Percentiles rank a stretch among this genome's conserved stretches.
phyloP scores from a whole-genome alignment of 1,139 yeast genomes.

The Nematodospora anomalae region DNA sequence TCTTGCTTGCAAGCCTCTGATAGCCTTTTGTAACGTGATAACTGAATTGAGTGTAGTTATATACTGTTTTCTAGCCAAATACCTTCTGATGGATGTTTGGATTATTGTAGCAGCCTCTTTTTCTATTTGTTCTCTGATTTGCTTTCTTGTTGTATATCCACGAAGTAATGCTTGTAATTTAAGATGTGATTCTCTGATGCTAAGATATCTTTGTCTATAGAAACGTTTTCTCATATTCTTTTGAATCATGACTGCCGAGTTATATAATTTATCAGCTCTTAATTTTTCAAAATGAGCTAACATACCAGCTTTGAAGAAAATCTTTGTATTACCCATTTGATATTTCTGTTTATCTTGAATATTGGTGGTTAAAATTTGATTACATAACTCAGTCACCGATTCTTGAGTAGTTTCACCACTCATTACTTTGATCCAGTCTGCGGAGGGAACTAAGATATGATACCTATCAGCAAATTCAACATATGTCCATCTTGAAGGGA shows the following conservation, averaged over 20 bases:
- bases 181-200: slow-evolving; percentile 54
- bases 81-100: slow-evolving; percentile 76
- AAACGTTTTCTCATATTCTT: slow-evolving; percentile 72
- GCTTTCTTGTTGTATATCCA: slow-evolving; percentile 61
- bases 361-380: slow-evolving; percentile 61
- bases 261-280: slow-evolving; percentile 73
- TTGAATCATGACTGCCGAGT: slow-evolving; percentile 82
- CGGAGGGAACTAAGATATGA: slow-evolving; percentile 75
- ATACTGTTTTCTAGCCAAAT: slow-evolving; percentile 50
- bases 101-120: slow-evolving; percentile 64
- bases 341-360: slow-evolving; percentile 68
- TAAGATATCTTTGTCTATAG: slow-evolving; percentile 61
- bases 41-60: slow-evolving; percentile 49
- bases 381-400: slow-evolving; percentile 63
- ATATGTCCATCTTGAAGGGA: slow-evolving; percentile 95
- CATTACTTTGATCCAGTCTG: slow-evolving; percentile 65
- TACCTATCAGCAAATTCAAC: slow-evolving; percentile 91
- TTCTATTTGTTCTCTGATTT: slow-evolving; percentile 59
- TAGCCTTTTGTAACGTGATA: slow-evolving; percentile 60
- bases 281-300: slow-evolving; percentile 87
- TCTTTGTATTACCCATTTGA: slow-evolving; percentile 86
- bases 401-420: slow-evolving; percentile 55
- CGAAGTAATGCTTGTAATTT: slow-evolving; percentile 61
- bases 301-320: slow-evolving; percentile 95
- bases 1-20: slow-evolving; percentile 68